Conservation (phyloP, 495 filamentous ascomycete species). For the Daldinia loculata region DNA sequence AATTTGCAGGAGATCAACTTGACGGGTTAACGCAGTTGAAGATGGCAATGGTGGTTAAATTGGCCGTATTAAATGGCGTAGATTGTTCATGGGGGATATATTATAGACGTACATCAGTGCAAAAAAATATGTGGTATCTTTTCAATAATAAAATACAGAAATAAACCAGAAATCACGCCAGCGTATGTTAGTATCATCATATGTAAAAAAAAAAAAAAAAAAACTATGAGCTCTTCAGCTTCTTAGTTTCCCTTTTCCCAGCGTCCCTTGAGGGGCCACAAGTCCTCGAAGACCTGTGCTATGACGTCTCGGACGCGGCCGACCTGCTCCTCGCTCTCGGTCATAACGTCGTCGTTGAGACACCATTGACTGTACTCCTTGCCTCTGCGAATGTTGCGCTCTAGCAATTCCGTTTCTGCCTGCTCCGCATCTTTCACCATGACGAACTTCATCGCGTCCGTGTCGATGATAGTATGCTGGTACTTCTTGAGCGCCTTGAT, state of each 20-base stretch:
- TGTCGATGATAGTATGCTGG: conserved; percentile 52
- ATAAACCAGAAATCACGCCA: conserved; percentile 17
- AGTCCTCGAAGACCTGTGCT: conserved; percentile 33
- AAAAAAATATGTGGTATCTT: conserved; percentile 37
- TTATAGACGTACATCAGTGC: conserved; percentile 2
- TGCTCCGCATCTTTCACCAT: conserved; percentile 58
- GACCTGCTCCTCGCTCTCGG: conserved; percentile 42
- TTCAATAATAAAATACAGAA: conserved; percentile 29
- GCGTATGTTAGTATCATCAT: conserved; percentile 12
- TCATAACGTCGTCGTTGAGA: conserved; percentile 55
- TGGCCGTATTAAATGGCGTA: conserved; percentile 9
- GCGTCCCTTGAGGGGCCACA: conserved; percentile 32
- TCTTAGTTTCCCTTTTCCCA: conserved; percentile 29
- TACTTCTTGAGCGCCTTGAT: conserved; percentile 53
- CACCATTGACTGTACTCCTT: conserved; percentile 52
- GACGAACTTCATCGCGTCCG: conserved; percentile 53
- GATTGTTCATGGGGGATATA: neutral
- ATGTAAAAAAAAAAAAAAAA: neutral
- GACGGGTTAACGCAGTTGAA: neutral
- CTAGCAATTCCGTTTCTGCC: conserved; percentile 49
- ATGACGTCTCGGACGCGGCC: conserved; percentile 39
- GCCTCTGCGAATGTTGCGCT: conserved; percentile 45
- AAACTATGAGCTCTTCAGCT: neutral
- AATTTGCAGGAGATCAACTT: neutral
- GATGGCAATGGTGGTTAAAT: neutral